Conservation (phyloP, 495 filamentous ascomycete species). For the Neurospora cerealis region DNA sequence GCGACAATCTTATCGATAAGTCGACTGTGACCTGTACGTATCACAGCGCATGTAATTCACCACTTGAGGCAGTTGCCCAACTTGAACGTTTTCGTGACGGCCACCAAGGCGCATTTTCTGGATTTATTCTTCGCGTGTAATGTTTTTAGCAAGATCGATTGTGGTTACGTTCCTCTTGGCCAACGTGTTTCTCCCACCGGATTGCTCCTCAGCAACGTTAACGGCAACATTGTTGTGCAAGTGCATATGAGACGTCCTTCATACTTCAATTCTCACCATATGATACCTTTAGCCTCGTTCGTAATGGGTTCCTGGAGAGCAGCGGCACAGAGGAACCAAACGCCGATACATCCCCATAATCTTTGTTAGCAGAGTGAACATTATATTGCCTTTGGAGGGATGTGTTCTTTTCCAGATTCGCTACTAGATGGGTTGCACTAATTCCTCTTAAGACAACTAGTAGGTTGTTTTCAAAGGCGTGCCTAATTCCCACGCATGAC, state of each 20-base stretch:
- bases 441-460: not conserved
- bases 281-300: too few relatives aligned
- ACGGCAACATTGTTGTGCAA: not conserved
- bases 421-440: not conserved
- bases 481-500: not conserved
- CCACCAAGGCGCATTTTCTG: not conserved
- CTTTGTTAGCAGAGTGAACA: not conserved
- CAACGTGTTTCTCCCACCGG: not conserved
- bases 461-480: not conserved
- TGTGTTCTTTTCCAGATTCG: not conserved
- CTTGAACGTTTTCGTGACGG: not conserved
- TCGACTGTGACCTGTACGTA: not conserved
- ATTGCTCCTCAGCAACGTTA: not conserved
- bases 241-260: not conserved
- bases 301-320: too few relatives aligned
- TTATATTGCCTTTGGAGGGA: not conserved
- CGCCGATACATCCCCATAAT: not conserved
- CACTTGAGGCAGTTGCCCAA: not conserved
- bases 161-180: not conserved
- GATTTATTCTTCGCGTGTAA: not conserved
- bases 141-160: not conserved
- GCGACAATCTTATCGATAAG: not conserved
- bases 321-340: not conserved
- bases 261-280: not conserved
- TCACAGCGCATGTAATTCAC: not conserved